Evolutionary conservation across 192 early-diverging fungal species (phyloP).

Genomic region (Podila minutissima): DNA sequence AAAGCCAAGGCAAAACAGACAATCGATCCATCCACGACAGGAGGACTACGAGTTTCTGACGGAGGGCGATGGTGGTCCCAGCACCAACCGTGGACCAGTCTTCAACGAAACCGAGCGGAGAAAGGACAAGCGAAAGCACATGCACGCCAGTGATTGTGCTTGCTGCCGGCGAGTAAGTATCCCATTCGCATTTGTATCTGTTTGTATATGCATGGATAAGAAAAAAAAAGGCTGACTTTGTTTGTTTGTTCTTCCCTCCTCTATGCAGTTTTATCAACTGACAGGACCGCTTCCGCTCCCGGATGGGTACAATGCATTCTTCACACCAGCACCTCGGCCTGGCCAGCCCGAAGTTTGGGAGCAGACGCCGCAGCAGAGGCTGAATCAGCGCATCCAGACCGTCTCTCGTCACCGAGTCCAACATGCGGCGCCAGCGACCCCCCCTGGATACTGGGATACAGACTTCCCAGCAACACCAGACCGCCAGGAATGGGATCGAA

Average conservation of each 20-base stretch:
- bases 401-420: slow-evolving; percentile 42
- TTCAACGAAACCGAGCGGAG: slow-evolving; percentile 38
- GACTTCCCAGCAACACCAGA: slow-evolving; percentile 38
- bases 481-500: slow-evolving; percentile 30
- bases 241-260: background rate
- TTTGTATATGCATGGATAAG: background rate
- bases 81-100: slow-evolving; percentile 5
- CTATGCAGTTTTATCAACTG: slow-evolving; percentile 33
- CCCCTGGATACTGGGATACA: slow-evolving; percentile 45
- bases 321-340: slow-evolving; percentile 37
- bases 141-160: slow-evolving; percentile 45
- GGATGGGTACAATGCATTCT: slow-evolving; percentile 43
- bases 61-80: background rate
- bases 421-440: slow-evolving; percentile 24
- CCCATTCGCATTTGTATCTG: background rate
- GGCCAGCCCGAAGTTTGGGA: slow-evolving; percentile 43
- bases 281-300: slow-evolving; percentile 40
- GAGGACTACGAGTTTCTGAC: background rate
- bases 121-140: slow-evolving; percentile 37
- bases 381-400: slow-evolving; percentile 37
- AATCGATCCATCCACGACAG: background rate
- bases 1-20: too few relatives aligned
- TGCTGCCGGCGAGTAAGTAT: slow-evolving; percentile 38
- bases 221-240: background rate
- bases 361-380: slow-evolving; percentile 13